These are phyloP conservation scores for Neofusicoccum umdonicola DNA, from an alignment of 2,329 filamentous ascomycete species.

Conservation along the genomic window DNA sequence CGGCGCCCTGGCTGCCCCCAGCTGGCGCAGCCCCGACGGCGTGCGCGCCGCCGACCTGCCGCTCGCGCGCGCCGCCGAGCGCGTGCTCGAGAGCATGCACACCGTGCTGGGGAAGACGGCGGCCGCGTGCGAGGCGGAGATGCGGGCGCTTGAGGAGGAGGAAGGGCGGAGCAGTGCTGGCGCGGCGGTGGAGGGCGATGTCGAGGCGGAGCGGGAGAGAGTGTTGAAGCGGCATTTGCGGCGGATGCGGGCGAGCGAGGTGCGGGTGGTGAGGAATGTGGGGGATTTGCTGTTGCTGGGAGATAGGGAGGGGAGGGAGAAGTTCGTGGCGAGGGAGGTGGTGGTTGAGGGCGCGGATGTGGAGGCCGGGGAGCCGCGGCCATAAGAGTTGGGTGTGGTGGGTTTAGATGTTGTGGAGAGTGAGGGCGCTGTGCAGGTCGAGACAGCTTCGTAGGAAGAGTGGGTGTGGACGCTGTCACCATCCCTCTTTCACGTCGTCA, in stretches of 20 bases:
- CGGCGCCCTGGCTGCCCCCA: constrained; percentile 52
- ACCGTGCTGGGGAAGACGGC: constrained; percentile 70
- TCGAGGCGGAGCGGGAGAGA: constrained; percentile 52
- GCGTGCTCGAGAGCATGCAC: constrained; percentile 91
- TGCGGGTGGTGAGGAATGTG: constrained; percentile 76
- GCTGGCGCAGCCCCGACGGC: constrained; percentile 76
- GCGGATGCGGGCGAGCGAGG: constrained; percentile 80
- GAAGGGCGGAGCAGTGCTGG: constrained; percentile 42
- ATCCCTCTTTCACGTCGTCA: too few relatives aligned
- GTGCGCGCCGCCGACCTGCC: constrained; percentile 66
- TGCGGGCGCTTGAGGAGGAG: constrained; percentile 50
- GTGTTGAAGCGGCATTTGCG: constrained; percentile 56
- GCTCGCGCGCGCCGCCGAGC: constrained; percentile 78
- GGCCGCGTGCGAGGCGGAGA: constrained; percentile 63
- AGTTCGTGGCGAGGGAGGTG: constrained; percentile 55
- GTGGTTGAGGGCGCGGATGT: constrained; percentile 19
- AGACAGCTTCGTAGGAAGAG: not conserved
- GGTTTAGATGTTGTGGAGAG: constrained; percentile 24
- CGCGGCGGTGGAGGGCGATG: constrained; percentile 42
- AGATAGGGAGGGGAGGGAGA: constrained; percentile 58
- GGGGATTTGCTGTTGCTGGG: constrained; percentile 69
- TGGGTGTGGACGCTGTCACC: not conserved
- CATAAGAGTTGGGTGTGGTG: constrained; percentile 27
- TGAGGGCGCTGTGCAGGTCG: constrained; percentile 15
- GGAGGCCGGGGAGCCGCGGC: constrained; percentile 20